Base-by-base conservation (phyloP, 1,284 basidiomycete genomes). In the Earliella scabrosa region DNA sequence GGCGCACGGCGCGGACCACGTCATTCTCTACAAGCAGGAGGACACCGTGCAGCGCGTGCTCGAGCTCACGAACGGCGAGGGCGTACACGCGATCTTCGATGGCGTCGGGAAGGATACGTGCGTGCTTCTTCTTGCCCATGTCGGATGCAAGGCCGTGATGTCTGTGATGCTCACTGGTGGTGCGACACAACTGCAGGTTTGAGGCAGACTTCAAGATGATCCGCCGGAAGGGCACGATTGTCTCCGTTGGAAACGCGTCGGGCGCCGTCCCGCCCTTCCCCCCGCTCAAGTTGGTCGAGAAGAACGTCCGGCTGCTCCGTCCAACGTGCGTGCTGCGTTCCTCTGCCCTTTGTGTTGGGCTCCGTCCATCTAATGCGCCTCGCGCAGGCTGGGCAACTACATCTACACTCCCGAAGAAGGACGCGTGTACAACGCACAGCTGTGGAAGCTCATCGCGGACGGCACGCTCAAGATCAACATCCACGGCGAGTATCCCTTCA, bases 41-140 rank as follows among this genome's bases (percentile, higher is more conserved):
- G 80, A 92, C 62, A 87, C 87, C 0, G 86, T 89, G 10, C 67
- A 85, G 59, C 80, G 87, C 54, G 89, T 93, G 16, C 66, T 92
- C 50, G 87, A 90, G 66, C 77, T 97, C 51, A 96, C 95, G 0
- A 82, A 85, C 49, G 92, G 91, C 1, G 81, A 89, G 64, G 96
- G 96, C 21, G 92, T 95, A 2, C 81, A 95, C 63, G 96, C 83
- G 2, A 82, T 96, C 34, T 97, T 92, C 68, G 97, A 99, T 69
- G 96, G 96, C 31, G 94, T 99, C 35, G 97, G 97, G 4, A 95
- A 91, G 75, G 91, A 93, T 70, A 97, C 94, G 80, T 92, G 69
- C 56, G 87, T 78, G 38, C 34, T 18, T 3, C 2, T 45, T n/a
- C n/a, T n/a, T n/a, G n/a, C n/a, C n/a, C n/a, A n/a, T n/a, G n/a